A percentile compares a stretch with the other conserved stretches of the same genome.
phyloP scores from a whole-genome alignment of 495 filamentous ascomycete genomes.

The Trypethelium eluteriae region DNA sequence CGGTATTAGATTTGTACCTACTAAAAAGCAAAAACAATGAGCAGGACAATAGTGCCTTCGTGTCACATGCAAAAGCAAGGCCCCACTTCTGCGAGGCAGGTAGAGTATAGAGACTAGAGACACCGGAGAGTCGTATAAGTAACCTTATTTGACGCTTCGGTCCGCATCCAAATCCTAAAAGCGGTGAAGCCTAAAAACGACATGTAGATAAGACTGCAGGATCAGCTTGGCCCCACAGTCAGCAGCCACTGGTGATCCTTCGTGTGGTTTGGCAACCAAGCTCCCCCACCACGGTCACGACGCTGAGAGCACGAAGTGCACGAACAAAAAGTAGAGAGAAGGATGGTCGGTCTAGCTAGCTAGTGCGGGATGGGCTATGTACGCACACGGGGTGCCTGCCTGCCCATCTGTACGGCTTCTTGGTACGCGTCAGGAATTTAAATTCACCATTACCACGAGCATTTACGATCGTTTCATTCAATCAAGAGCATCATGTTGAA shows the following conservation, averaged over 20 bases:
- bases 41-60: slow-evolving; percentile 6
- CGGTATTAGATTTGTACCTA: slow-evolving; percentile 8
- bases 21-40: slow-evolving; percentile 7
- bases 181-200: background rate
- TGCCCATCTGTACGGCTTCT: slow-evolving; percentile 5
- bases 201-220: background rate
- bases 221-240: slow-evolving; percentile 10
- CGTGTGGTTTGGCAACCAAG: background rate
- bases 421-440: slow-evolving; percentile 2
- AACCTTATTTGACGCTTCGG: slow-evolving; percentile 8
- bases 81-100: slow-evolving; percentile 8
- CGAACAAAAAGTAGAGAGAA: no score
- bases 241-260: slow-evolving; percentile 9
- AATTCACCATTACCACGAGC: slow-evolving; percentile 10
- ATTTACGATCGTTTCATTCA: slow-evolving; percentile 7
- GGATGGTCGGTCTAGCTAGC: no score
- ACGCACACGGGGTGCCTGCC: no score
- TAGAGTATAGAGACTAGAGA: background rate
- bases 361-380: no score
- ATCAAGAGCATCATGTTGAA: slow-evolving; percentile 10
- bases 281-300: background rate
- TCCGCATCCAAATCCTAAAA: slow-evolving; percentile 3
- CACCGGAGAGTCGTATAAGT: slow-evolving; percentile 7
- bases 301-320: no score
- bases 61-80: slow-evolving; percentile 9